These are phyloP conservation scores for Excoecaria cochinchinensis DNA, from an alignment of 345 rosid genomes.

Conservation along the genomic window DNA sequence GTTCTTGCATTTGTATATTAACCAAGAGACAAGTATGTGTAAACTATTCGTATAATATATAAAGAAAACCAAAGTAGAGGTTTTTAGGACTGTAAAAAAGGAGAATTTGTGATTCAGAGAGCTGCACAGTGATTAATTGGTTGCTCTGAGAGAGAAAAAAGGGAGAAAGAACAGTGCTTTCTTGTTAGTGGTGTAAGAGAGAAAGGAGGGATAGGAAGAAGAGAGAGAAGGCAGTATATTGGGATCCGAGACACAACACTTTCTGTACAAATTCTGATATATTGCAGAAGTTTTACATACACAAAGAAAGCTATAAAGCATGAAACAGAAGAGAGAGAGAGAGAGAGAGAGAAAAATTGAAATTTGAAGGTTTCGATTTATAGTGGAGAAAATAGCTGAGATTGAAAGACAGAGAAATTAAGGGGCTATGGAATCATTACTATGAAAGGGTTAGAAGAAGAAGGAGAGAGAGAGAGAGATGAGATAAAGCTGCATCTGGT, in stretches of 20 bases:
- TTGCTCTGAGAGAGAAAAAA: conserved; percentile 8
- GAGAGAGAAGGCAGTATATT: conserved; percentile 19
- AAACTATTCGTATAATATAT: neutral
- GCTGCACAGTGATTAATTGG: conserved; percentile 10
- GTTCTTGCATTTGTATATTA: conserved; percentile 61
- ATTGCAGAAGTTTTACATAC: conserved; percentile 23
- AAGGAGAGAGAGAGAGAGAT: conserved; percentile 17
- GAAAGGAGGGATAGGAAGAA: conserved; percentile 4
- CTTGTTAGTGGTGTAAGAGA: conserved; percentile 25
- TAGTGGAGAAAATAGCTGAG: neutral
- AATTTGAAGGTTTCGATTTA: neutral
- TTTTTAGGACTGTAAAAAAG: conserved; percentile 31
- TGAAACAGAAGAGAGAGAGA: conserved; percentile 10
- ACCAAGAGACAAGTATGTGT: neutral
- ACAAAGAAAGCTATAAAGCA: conserved; percentile 22
- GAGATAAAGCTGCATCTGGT: conserved; percentile 35
- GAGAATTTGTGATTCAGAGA: conserved; percentile 16
- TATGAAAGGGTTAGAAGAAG: conserved; percentile 24
- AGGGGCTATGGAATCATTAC: conserved; percentile 38
- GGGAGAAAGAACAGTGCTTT: conserved; percentile 29
- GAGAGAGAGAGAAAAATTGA: neutral
- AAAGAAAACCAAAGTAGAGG: neutral
- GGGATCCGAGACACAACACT: conserved; percentile 54
- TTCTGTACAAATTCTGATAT: conserved; percentile 41
- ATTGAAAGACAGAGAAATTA: neutral